A percentile compares a stretch with the other conserved stretches of the same genome.
phyloP scores from a whole-genome alignment of 148 eudicot genomes.

The Diospyros kaki region DNA sequence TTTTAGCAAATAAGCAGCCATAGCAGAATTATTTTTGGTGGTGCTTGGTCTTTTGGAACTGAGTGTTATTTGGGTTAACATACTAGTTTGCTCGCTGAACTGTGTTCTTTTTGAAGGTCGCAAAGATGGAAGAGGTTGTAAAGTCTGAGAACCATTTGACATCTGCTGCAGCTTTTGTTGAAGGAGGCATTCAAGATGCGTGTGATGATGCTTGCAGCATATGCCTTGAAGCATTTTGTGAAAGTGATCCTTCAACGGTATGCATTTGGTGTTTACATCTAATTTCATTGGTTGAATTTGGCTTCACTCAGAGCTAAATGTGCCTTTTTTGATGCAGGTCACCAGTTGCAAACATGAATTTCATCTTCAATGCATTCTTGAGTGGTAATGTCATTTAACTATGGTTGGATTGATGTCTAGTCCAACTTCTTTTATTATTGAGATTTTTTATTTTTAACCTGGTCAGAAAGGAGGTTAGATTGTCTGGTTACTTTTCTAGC shows the following conservation, averaged over 20 bases:
- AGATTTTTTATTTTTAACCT: too few species aligned
- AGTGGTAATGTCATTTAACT: constrained; percentile 55
- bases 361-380: constrained; percentile 98
- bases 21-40: not conserved
- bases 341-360: constrained; percentile 94
- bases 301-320: not conserved
- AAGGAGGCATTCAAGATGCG: constrained; percentile 80
- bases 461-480: too few species aligned
- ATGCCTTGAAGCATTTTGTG: constrained; percentile 73
- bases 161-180: constrained; percentile 85
- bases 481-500: too few species aligned
- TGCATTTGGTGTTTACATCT: not conserved
- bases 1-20: not conserved
- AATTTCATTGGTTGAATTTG: constrained; percentile 7
- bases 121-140: constrained; percentile 43
- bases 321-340: constrained; percentile 44
- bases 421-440: not conserved
- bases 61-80: not conserved
- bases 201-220: constrained; percentile 85
- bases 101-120: constrained; percentile 15
- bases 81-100: constrained; percentile 14
- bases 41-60: not conserved
- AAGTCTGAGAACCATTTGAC: constrained; percentile 56
- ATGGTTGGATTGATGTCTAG: not conserved
- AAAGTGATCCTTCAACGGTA: constrained; percentile 78